Conservation (phyloP, 2,329 filamentous ascomycete genomes). For the Aspergillus pseudoglaucus region DNA sequence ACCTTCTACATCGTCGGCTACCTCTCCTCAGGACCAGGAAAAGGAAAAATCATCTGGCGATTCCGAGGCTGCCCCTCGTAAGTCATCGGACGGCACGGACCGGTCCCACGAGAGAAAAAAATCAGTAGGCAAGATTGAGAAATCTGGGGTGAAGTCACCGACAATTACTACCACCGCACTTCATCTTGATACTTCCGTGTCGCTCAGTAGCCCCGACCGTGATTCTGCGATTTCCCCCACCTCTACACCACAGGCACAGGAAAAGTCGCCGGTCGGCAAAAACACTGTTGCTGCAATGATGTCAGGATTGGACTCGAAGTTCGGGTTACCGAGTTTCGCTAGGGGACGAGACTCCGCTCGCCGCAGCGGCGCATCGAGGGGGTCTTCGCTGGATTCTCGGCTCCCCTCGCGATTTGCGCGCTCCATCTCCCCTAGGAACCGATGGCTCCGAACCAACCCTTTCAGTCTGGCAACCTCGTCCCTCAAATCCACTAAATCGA, state of each 20-base stretch:
- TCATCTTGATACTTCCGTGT: slow-evolving; percentile 15
- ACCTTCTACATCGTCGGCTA: slow-evolving; percentile 13
- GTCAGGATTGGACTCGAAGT: slow-evolving; percentile 33
- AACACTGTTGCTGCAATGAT: slow-evolving; percentile 45
- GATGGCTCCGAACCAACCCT: slow-evolving; percentile 46
- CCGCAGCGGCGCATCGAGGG: slow-evolving; percentile 32
- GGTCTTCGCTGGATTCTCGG: slow-evolving; percentile 32
- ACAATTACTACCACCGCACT: slow-evolving; percentile 1
- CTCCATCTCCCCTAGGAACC: slow-evolving; percentile 35
- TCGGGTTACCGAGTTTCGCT: slow-evolving; percentile 28
- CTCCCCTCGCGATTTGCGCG: slow-evolving; percentile 23
- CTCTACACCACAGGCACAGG: slow-evolving; percentile 27
- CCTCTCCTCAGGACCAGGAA: slow-evolving; percentile 11
- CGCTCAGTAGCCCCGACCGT: slow-evolving; percentile 10
- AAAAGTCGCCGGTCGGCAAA: slow-evolving; percentile 22
- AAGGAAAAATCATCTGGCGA: slow-evolving; percentile 20
- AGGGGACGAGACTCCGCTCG: slow-evolving; percentile 32
- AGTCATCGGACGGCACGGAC: slow-evolving; percentile 27
- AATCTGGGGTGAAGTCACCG: slow-evolving; percentile 2
- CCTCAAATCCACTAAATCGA: slow-evolving; percentile 34
- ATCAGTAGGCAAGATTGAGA: slow-evolving; percentile 36
- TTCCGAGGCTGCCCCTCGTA: slow-evolving; percentile 30
- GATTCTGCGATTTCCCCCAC: neutral
- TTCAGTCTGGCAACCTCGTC: slow-evolving; percentile 30
- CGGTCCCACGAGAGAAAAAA: slow-evolving; percentile 9